These are phyloP conservation scores for Selaginella tamariscina DNA, from an alignment of 75 land plant species.

Conservation along the genomic window DNA sequence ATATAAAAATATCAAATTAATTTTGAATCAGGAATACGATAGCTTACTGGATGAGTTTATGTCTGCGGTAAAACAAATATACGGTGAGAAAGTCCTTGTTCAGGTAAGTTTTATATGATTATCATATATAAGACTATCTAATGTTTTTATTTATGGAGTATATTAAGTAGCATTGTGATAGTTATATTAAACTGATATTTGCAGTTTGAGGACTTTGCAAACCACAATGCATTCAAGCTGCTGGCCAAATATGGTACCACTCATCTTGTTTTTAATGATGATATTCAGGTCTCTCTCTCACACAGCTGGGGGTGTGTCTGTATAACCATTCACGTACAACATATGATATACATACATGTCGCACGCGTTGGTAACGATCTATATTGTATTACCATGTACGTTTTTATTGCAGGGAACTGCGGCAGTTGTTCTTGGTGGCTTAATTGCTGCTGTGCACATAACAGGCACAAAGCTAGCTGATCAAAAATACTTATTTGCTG, in stretches of 20 bases:
- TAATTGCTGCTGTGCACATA: conserved; percentile 1
- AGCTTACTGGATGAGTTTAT: conserved; percentile 78
- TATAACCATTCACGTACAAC: too few relatives aligned
- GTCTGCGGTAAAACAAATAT: conserved; percentile 75
- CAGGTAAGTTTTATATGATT: conserved; percentile 35
- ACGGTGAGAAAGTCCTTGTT: conserved; percentile 86
- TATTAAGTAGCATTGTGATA: too few relatives aligned
- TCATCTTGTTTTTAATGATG: conserved; percentile 86
- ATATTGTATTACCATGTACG: too few relatives aligned
- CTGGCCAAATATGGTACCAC: conserved; percentile 50
- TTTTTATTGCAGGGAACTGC: conserved; percentile 6
- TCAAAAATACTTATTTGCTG: conserved; percentile 3
- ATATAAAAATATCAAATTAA: neutral
- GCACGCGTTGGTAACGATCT: too few relatives aligned
- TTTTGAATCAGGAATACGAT: conserved; percentile 73
- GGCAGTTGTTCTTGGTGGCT: conserved; percentile 2
- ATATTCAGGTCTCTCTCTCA: conserved; percentile 53
- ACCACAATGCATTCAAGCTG: conserved; percentile 84
- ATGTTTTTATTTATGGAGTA: neutral
- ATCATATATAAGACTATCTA: neutral
- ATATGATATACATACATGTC: too few relatives aligned
- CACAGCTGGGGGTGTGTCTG: too few relatives aligned
- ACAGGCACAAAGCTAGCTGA: conserved; percentile 1
- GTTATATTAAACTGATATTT: too few relatives aligned
- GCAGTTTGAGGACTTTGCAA: conserved; percentile 96